These are phyloP conservation scores for Oemleria cerasiformis DNA, from an alignment of 306 rosid species.

Conservation along the genomic window DNA sequence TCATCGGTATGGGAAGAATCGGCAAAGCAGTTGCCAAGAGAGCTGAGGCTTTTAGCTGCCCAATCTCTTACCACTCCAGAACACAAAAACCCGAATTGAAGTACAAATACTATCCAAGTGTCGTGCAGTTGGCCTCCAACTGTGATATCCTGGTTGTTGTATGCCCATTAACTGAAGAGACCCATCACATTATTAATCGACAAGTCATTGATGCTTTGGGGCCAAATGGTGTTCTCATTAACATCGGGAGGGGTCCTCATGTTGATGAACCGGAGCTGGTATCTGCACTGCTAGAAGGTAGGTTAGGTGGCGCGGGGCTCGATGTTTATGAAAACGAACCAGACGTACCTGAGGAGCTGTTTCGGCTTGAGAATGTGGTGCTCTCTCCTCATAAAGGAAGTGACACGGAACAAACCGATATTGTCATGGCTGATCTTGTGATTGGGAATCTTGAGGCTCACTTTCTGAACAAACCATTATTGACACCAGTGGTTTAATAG, in stretches of 20 bases:
- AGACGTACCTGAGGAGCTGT: constrained; percentile 62
- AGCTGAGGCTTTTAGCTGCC: constrained; percentile 75
- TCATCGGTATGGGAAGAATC: constrained; percentile 81
- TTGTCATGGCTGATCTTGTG: constrained; percentile 72
- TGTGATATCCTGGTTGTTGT: constrained; percentile 70
- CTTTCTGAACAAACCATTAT: constrained; percentile 64
- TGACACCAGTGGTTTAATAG: constrained; percentile 54
- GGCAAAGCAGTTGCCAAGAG: constrained; percentile 75
- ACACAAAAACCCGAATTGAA: constrained; percentile 48
- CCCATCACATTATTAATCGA: constrained; percentile 57
- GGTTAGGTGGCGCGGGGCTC: constrained; percentile 77
- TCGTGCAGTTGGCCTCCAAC: constrained; percentile 70
- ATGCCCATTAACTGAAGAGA: constrained; percentile 62
- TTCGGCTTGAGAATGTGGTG: constrained; percentile 70
- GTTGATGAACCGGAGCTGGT: constrained; percentile 72
- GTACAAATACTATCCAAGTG: constrained; percentile 68
- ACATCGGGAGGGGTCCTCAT: constrained; percentile 75
- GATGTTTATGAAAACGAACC: constrained; percentile 90
- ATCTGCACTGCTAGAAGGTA: constrained; percentile 70
- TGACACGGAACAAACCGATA: constrained; percentile 61
- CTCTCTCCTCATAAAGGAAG: constrained; percentile 78
- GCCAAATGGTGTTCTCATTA: constrained; percentile 66
- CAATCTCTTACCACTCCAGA: constrained; percentile 61
- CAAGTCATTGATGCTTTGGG: constrained; percentile 79
- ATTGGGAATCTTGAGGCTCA: constrained; percentile 73